These are phyloP conservation scores for Termitomyces sp. DNA, from an alignment of 768 basidiomycete genomes.

Conservation along the genomic window DNA sequence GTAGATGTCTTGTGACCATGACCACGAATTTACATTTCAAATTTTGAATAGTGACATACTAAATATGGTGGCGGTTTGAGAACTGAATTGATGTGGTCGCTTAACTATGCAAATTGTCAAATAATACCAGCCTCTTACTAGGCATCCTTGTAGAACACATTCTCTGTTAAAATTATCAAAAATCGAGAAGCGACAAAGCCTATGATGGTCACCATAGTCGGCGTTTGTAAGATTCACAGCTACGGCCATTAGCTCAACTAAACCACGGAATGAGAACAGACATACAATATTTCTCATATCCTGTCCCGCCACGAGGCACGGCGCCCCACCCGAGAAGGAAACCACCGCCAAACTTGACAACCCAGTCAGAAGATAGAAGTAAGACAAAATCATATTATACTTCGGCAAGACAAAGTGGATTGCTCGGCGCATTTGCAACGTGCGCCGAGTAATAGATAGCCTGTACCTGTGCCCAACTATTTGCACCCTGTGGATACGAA, in stretches of 20 bases:
- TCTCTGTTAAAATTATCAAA: constrained; percentile 29
- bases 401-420: constrained; percentile 51
- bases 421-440: constrained; percentile 37
- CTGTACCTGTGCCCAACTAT: constrained; percentile 48
- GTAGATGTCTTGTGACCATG: constrained; percentile 37
- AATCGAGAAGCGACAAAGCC: background rate
- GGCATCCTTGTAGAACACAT: constrained; percentile 51
- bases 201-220: constrained; percentile 32
- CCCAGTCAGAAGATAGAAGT: background rate
- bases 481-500: constrained; percentile 48
- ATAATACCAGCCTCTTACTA: constrained; percentile 31
- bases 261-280: background rate
- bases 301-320: constrained; percentile 40
- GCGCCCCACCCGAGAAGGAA: constrained; percentile 44
- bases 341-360: constrained; percentile 44
- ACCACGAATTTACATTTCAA: background rate
- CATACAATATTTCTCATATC: constrained; percentile 49
- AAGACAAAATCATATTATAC: constrained; percentile 19
- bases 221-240: constrained; percentile 40
- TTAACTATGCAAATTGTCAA: background rate
- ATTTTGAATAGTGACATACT: constrained; percentile 29
- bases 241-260: constrained; percentile 11
- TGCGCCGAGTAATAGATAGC: constrained; percentile 45
- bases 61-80: constrained; percentile 49
- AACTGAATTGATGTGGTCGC: constrained; percentile 19